A percentile compares a stretch with the other conserved stretches of the same genome.
These are phyloP conservation scores for Paradendryphiella salina DNA, from an alignment of 2,329 filamentous ascomycete species.

Conservation along the genomic window DNA sequence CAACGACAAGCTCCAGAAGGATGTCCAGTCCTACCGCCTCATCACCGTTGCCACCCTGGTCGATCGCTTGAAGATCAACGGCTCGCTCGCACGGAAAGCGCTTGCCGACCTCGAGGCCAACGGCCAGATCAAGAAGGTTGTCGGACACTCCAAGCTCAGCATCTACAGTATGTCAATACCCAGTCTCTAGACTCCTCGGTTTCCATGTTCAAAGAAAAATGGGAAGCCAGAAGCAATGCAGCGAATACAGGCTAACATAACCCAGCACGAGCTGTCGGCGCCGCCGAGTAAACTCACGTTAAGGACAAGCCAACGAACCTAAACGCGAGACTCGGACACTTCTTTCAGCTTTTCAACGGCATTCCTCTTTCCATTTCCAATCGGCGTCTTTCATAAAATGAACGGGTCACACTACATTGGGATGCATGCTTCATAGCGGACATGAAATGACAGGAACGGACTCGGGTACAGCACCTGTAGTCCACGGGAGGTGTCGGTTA, in stretches of 20 bases:
- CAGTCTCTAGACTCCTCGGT: neutral
- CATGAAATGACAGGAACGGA: constrained; percentile 39
- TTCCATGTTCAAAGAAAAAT: neutral
- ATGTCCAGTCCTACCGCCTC: constrained; percentile 99
- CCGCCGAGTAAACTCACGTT: constrained; percentile 41
- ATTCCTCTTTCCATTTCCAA: constrained; percentile 43
- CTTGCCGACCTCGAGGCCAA: constrained; percentile 94
- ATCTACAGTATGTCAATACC: constrained; percentile 79
- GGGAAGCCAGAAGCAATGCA: neutral
- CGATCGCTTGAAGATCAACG: constrained; percentile 99
- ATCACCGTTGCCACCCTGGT: constrained; percentile 98
- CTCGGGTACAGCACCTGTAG: constrained; percentile 31
- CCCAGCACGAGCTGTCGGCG: constrained; percentile 46
- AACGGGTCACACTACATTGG: constrained; percentile 38
- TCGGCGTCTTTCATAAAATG: constrained; percentile 42
- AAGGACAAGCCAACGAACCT: constrained; percentile 22
- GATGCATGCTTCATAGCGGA: constrained; percentile 37
- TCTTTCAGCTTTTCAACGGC: constrained; percentile 40
- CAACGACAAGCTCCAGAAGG: constrained; percentile 98
- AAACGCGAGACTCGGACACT: constrained; percentile 33
- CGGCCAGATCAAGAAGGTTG: constrained; percentile 97
- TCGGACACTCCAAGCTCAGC: constrained; percentile 94
- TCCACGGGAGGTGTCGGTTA: constrained; percentile 38
- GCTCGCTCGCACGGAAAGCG: constrained; percentile 88
- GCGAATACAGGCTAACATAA: constrained; percentile 19